Evolutionary conservation across 139 green algal species (phyloP).

Genomic region (Chlorella vulgaris): DNA sequence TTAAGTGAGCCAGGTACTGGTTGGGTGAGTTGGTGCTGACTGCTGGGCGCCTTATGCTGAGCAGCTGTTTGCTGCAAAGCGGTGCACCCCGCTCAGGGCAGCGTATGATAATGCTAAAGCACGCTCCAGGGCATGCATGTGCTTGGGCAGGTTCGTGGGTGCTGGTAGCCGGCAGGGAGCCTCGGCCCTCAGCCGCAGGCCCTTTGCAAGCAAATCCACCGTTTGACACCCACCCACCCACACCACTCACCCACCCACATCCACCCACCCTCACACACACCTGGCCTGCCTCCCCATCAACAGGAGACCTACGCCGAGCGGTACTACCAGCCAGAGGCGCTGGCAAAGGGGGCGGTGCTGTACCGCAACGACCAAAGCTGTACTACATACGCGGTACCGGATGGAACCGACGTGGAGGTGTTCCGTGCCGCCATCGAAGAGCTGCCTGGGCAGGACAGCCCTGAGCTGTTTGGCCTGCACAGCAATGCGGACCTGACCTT

Average conservation of each 20-base stretch:
- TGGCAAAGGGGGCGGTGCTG: slow-evolving; percentile 49
- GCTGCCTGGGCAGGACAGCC: slow-evolving; percentile 81
- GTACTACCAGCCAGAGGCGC: slow-evolving; percentile 58
- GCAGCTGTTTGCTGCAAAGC: too few species aligned
- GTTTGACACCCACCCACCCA: not conserved
- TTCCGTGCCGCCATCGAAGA: slow-evolving; percentile 82
- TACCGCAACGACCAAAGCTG: slow-evolving; percentile 66
- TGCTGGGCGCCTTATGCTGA: too few species aligned
- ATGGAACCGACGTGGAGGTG: slow-evolving; percentile 78
- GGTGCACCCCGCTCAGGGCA: too few species aligned
- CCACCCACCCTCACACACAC: not conserved
- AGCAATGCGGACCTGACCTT: slow-evolving; percentile 95
- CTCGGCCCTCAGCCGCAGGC: too few species aligned
- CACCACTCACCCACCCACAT: not conserved
- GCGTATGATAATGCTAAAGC: too few species aligned
- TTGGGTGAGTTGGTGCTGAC: too few species aligned
- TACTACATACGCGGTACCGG: slow-evolving; percentile 76
- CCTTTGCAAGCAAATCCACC: not conserved
- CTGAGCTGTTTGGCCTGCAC: slow-evolving; percentile 96
- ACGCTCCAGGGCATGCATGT: too few species aligned
- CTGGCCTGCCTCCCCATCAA: not conserved
- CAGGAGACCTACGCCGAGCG: slow-evolving; percentile 94
- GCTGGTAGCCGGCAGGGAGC: too few species aligned
- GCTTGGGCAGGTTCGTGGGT: too few species aligned
- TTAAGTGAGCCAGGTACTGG: too few species aligned